A percentile compares a stretch with the other conserved stretches of the same genome.
Evolutionary conservation across 208 protist species (phyloP).

Genomic region (Leishmania braziliensis): DNA sequence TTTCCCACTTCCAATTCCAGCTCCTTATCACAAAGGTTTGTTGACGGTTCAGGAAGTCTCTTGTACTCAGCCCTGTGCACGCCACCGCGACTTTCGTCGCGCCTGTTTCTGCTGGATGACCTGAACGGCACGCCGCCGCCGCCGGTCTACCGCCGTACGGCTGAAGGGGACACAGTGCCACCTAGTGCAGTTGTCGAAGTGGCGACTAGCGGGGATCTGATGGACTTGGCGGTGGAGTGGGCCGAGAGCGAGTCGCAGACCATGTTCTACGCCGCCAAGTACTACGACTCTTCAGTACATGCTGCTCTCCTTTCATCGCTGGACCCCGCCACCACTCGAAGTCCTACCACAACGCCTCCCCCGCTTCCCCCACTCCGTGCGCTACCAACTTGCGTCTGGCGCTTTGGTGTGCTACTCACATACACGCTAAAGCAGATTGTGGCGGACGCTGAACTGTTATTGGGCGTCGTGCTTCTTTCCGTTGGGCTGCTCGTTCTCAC

Average conservation of each 20-base stretch:
- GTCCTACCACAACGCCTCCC: neutral
- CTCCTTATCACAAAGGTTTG: constrained; percentile 1
- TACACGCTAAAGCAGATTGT: constrained; percentile 38
- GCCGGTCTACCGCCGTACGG: constrained; percentile 3
- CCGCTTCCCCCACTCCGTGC: neutral
- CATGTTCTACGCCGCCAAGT: constrained; percentile 64
- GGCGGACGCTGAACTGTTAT: constrained; percentile 31
- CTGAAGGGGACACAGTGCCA: neutral
- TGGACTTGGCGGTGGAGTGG: constrained; percentile 63
- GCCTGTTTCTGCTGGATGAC: constrained; percentile 4
- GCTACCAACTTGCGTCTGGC: constrained; percentile 26
- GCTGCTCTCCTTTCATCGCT: constrained; percentile 27
- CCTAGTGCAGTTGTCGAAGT: constrained; percentile 24
- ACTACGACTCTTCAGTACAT: constrained; percentile 47
- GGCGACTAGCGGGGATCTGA: constrained; percentile 28
- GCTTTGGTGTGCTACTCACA: constrained; percentile 45
- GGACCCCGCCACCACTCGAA: neutral
- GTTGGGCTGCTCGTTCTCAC: constrained; percentile 43
- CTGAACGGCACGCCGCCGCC: neutral
- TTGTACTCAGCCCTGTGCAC: constrained; percentile 28
- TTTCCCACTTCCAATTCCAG: neutral
- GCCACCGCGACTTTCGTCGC: constrained; percentile 28
- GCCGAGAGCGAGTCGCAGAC: constrained; percentile 53
- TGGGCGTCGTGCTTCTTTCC: constrained; percentile 17
- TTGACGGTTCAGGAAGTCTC: neutral